These are phyloP conservation scores for Globisporangium orthogonon DNA, from an alignment of 352 stramenopile genomes.

Conservation along the genomic window DNA sequence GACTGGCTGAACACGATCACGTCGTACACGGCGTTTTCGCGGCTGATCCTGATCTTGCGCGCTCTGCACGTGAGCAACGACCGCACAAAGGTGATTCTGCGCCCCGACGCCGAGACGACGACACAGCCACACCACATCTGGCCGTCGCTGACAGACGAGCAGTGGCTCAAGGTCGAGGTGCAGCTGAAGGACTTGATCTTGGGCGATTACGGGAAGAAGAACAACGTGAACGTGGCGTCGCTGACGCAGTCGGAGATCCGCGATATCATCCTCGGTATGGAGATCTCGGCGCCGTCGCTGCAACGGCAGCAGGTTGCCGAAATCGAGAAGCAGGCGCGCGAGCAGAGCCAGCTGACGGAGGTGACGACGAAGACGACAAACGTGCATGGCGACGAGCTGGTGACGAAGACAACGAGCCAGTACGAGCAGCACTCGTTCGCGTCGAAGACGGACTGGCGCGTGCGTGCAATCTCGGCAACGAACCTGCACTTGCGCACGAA, in stretches of 20 bases:
- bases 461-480: slow-evolving; percentile 97
- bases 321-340: slow-evolving; percentile 98
- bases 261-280: slow-evolving; percentile 99
- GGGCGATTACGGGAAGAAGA: slow-evolving; percentile 99
- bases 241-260: slow-evolving; percentile 99
- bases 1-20: slow-evolving; percentile 99
- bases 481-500: slow-evolving; percentile 99
- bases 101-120: slow-evolving; percentile 97
- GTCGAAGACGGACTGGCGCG: slow-evolving; percentile 99
- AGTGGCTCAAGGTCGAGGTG: slow-evolving; percentile 99
- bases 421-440: slow-evolving; percentile 99
- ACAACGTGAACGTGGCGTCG: slow-evolving; percentile 99
- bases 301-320: slow-evolving; percentile 99
- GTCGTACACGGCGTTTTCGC: slow-evolving; percentile 99
- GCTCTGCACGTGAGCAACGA: slow-evolving; percentile 97
- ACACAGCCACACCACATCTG: slow-evolving; percentile 99
- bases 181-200: slow-evolving; percentile 99
- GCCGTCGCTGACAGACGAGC: slow-evolving; percentile 97
- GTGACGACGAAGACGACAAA: slow-evolving; percentile 99
- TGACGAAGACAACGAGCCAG: slow-evolving; percentile 98
- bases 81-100: slow-evolving; percentile 94
- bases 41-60: slow-evolving; percentile 98
- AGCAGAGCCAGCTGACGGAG: slow-evolving; percentile 97
- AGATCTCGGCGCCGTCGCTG: slow-evolving; percentile 98
- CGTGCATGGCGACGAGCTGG: slow-evolving; percentile 99